A percentile compares a stretch with the other conserved stretches of the same genome.
phyloP scores from a whole-genome alignment of 176 grass and related monocot species.

The Oryza glaberrima region DNA sequence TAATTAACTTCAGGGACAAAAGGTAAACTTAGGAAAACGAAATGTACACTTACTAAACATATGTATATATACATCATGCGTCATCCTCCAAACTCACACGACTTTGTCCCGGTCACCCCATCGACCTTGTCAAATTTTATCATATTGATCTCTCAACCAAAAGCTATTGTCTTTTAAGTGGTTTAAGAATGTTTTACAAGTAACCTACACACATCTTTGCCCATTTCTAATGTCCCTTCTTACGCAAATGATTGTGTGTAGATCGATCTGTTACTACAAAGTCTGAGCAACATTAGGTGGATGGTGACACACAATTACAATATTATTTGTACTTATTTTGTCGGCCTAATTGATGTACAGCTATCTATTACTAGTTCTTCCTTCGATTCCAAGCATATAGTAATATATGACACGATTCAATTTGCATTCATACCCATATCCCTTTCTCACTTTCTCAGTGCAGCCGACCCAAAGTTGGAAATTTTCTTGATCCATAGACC shows the following conservation, averaged over 20 bases:
- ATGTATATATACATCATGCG: neutral
- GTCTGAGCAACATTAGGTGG: neutral
- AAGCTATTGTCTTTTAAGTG: neutral
- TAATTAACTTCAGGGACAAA: neutral
- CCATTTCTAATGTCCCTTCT: neutral
- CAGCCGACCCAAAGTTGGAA: neutral
- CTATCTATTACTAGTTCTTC: neutral
- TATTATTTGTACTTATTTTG: neutral
- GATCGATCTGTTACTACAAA: neutral
- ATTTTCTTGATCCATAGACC: neutral
- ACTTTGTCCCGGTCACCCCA: conserved; percentile 31
- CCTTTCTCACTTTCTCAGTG: neutral
- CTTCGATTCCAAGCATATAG: neutral
- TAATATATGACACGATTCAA: too few relatives aligned
- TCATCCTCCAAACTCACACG: conserved; percentile 16
- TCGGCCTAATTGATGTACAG: neutral
- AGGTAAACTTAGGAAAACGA: conserved; percentile 17
- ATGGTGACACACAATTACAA: neutral
- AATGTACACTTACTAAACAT: neutral
- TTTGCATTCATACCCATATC: neutral
- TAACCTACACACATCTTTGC: neutral
- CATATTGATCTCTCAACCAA: neutral
- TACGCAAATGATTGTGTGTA: conserved; percentile 5
- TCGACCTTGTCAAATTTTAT: conserved; percentile 4
- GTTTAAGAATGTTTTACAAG: neutral